Conservation (phyloP, 2,329 filamentous ascomycete species). For the Aspergillus tamarii region DNA sequence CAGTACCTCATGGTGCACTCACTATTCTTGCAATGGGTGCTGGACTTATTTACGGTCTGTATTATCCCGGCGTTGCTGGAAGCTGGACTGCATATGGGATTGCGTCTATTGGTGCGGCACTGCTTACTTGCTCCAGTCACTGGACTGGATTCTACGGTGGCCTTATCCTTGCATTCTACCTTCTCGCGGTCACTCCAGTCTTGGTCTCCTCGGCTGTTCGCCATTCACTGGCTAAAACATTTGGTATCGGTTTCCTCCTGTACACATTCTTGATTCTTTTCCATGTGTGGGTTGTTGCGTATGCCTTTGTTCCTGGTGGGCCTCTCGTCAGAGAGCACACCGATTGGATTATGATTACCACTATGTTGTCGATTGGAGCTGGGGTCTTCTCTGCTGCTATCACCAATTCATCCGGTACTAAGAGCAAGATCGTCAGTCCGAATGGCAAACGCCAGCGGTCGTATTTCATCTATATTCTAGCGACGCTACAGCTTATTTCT, state of each 20-base stretch:
- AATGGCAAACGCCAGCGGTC: constrained; percentile 57
- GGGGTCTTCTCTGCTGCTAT: constrained; percentile 73
- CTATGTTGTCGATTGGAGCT: constrained; percentile 80
- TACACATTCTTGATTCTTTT: constrained; percentile 97
- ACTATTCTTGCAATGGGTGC: constrained; percentile 85
- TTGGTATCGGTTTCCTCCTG: constrained; percentile 84
- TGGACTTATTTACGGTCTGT: constrained; percentile 76
- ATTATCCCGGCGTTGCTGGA: constrained; percentile 68
- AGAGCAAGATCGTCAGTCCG: constrained; percentile 41
- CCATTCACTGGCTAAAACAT: constrained; percentile 76
- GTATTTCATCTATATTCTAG: constrained; percentile 73
- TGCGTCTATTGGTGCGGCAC: constrained; percentile 76
- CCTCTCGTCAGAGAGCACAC: constrained; percentile 91
- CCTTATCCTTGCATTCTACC: constrained; percentile 73
- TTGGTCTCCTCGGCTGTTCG: constrained; percentile 76
- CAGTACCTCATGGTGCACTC: constrained; percentile 85
- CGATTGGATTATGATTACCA: constrained; percentile 90
- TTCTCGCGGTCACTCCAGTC: constrained; percentile 77
- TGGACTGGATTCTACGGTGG: constrained; percentile 92
- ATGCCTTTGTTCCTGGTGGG: constrained; percentile 95
- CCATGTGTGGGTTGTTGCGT: constrained; percentile 97
- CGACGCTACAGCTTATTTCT: constrained; percentile 78
- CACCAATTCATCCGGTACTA: constrained; percentile 55
- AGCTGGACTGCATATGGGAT: constrained; percentile 80
- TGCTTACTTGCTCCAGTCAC: constrained; percentile 75